Conservation (phyloP, 768 basidiomycete genomes). For the Tremella mesenterica region DNA sequence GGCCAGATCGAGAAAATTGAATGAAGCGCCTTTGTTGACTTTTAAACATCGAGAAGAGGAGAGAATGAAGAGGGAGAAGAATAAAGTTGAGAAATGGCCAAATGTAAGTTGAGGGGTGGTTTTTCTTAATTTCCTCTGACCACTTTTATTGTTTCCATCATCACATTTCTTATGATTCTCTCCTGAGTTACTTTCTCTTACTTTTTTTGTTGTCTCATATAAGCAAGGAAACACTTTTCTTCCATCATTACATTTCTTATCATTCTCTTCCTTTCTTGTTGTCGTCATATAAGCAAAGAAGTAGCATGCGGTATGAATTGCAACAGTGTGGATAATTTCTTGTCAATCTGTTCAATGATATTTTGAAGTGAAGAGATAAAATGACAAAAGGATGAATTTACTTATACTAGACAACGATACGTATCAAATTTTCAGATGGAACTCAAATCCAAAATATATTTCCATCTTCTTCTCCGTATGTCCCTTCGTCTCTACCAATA, state of each 20-base stretch:
- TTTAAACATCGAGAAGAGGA: constrained; percentile 37
- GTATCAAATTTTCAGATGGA: constrained; percentile 42
- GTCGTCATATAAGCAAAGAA: background rate
- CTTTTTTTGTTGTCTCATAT: background rate
- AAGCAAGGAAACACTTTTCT: too few species aligned
- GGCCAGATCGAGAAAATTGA: constrained; percentile 30
- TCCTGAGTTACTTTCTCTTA: background rate
- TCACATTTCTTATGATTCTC: background rate
- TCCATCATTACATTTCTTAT: background rate
- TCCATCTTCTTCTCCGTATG: constrained; percentile 36
- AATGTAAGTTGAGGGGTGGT: constrained; percentile 14
- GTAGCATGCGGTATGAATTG: background rate
- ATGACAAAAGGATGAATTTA: too few species aligned
- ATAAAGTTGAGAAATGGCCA: constrained; percentile 40
- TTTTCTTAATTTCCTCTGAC: background rate
- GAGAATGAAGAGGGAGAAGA: constrained; percentile 23
- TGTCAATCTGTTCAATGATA: too few species aligned
- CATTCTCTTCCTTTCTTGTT: background rate
- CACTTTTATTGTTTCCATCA: background rate
- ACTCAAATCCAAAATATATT: constrained; percentile 40
- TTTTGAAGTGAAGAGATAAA: too few species aligned
- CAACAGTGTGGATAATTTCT: too few species aligned
- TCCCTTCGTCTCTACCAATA: background rate
- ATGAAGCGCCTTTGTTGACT: constrained; percentile 38
- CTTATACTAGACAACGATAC: constrained; percentile 39